Percentiles rank a stretch among this genome's conserved stretches.
phyloP scores from a whole-genome alignment of 2,329 filamentous ascomycete species.

The Apiospora kogelbergensis region DNA sequence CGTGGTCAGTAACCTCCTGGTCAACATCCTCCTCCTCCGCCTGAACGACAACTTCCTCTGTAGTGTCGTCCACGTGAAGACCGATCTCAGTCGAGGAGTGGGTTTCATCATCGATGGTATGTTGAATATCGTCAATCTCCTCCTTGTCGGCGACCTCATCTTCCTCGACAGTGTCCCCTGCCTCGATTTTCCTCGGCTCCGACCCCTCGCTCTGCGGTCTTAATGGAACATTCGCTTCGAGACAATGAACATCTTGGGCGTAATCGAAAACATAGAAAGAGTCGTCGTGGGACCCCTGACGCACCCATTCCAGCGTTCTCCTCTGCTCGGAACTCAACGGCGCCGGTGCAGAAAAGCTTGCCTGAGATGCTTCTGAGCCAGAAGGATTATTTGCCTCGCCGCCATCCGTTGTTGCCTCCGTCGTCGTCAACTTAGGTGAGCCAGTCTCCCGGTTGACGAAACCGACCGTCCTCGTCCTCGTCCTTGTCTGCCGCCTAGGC shows the following conservation, averaged over 20 bases:
- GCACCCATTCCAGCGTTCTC: not conserved
- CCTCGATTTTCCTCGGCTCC: not conserved
- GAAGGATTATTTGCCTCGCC: not conserved
- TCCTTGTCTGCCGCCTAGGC: not conserved
- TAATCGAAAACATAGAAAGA: not conserved
- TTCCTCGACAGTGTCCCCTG: not conserved
- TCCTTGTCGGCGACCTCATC: too few species aligned
- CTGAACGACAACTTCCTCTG: not conserved
- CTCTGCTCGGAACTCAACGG: not conserved
- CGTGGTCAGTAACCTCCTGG: too few species aligned
- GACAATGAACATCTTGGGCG: not conserved
- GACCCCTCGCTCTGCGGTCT: not conserved
- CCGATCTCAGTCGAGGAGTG: too few species aligned
- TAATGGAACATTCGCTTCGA: not conserved
- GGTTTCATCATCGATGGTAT: too few species aligned
- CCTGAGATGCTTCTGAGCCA: not conserved
- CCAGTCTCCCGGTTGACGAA: not conserved
- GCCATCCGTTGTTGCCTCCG: not conserved
- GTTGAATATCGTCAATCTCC: too few species aligned
- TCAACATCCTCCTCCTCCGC: too few species aligned
- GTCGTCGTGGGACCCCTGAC: not conserved
- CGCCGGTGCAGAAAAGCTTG: not conserved
- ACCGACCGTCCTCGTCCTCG: not conserved
- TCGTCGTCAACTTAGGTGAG: not conserved
- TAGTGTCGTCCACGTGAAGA: not conserved